Evolutionary conservation across 2,329 filamentous ascomycete species (phyloP).

Genomic region (Pseudogymnoascus sp.): DNA sequence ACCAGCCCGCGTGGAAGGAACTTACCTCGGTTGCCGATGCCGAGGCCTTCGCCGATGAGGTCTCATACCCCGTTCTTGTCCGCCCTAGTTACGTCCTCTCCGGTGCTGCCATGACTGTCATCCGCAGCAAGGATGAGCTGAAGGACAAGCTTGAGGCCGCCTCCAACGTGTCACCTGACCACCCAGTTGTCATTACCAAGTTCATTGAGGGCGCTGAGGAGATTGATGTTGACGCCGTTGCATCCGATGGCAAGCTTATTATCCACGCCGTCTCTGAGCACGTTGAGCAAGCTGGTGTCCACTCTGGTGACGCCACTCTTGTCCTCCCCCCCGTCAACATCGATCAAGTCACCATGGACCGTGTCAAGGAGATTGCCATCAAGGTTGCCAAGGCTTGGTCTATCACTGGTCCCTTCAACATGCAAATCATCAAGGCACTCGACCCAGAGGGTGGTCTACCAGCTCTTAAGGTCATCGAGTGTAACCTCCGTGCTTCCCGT

Average conservation of each 20-base stretch:
- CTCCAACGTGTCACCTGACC: conserved; percentile 84
- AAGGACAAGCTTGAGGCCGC: conserved; percentile 93
- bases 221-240: conserved; percentile 93
- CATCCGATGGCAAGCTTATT: conserved; percentile 76
- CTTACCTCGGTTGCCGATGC: conserved; percentile 83
- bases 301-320: conserved; percentile 94
- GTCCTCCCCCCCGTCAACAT: conserved; percentile 82
- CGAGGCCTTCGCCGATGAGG: conserved; percentile 75
- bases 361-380: conserved; percentile 89
- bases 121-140: conserved; percentile 78
- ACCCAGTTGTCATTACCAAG: conserved; percentile 96
- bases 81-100: conserved; percentile 94
- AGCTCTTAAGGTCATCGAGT: conserved; percentile 91
- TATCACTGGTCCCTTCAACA: conserved; percentile 98
- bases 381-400: conserved; percentile 97
- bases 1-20: conserved; percentile 98
- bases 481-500: conserved; percentile 92
- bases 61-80: conserved; percentile 91
- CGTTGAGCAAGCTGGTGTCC: conserved; percentile 93
- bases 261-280: conserved; percentile 93
- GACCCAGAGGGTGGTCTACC: conserved; percentile 68
- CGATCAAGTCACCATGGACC: conserved; percentile 69
- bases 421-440: conserved; percentile 97
- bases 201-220: conserved; percentile 96
- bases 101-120: conserved; percentile 97